These are phyloP conservation scores for Leishmania braziliensis DNA, from an alignment of 208 protist species.

Conservation along the genomic window DNA sequence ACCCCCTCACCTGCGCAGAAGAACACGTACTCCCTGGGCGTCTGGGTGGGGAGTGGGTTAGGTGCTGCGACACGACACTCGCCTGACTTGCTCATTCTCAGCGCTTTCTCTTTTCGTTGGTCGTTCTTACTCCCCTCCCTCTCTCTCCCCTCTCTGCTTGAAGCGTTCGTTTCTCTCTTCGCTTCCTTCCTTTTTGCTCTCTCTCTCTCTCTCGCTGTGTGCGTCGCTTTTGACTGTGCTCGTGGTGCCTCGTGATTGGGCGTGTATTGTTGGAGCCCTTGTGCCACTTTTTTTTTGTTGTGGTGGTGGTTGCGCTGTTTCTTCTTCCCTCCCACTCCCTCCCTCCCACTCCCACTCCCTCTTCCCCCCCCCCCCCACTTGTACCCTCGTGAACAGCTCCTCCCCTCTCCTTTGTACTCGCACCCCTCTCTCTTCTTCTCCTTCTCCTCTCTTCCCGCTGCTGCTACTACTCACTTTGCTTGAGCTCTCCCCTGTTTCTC, in stretches of 20 bases:
- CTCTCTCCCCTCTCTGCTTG: neutral
- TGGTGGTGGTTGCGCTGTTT: neutral
- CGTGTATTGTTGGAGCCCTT: too few relatives aligned
- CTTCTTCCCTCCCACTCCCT: too few relatives aligned
- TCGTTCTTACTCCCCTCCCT: neutral
- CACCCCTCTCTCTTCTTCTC: constrained; percentile 3
- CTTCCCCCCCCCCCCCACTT: neutral
- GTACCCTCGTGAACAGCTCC: constrained; percentile 11
- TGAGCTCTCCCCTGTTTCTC: neutral
- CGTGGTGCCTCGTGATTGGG: too few relatives aligned
- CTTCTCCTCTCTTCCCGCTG: neutral
- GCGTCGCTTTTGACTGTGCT: neutral
- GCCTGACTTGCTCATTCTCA: neutral
- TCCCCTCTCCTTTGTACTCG: neutral
- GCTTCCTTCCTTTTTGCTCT: neutral
- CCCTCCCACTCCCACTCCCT: neutral
- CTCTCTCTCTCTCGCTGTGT: neutral
- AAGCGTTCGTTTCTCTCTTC: neutral
- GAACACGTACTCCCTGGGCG: neutral
- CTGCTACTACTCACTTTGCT: neutral
- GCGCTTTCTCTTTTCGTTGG: neutral
- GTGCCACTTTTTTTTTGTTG: neutral
- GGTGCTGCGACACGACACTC: neutral
- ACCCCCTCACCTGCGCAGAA: neutral
- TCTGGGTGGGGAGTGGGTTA: neutral